Evolutionary conservation across 73 alveolate genomes (phyloP), one percentile per base, ranked within the genome.

Genomic region (Paramecium sexaurelia): DNA sequence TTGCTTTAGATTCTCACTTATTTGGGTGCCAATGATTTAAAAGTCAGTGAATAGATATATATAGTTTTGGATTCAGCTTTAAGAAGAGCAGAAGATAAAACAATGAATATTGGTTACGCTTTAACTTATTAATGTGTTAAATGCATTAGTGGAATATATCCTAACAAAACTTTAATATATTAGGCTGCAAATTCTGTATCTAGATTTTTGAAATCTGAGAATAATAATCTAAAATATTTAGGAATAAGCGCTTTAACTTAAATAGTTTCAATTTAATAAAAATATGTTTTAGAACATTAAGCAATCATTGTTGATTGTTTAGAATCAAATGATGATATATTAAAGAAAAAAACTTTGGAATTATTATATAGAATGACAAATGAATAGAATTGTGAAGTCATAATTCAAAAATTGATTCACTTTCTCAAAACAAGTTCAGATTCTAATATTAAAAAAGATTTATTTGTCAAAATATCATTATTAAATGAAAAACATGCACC

Each of bases 71-170:
- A 97, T 17, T 95, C 95, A 69, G 95, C 97, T 47, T 92, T 98
- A 29, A 93, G 99, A 89, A 95, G 99, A 91, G 99, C 99, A 15
- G 99, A 98, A 85, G 99, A 98, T 83, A 89, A 98, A 91, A 98
- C 99, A 15, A 97, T 96, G 51, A 98, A 98, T 61, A 94, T 96
- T 35, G 99, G 99, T 35, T 97, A 97, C 95, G 99, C 99, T 26
- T 95, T 98, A 11, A 99, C 97, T 40, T 98, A 97, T 91, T 96
- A 98, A 92, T 98, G 99, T 84, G 94, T 98, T 45, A 98, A 97
- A 90, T 94, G 99, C 26, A 97, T 98, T 35, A 93, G 98, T 55
- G 93, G 94, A 45, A 96, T 98, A 32, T 95, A 93, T 91, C 99
- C 99, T 7, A 87, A 95, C 37, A 92, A 95, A 24, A 87, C 94